Evolutionary conservation across 129 eudicot species (phyloP).

Genomic region (Lactuca sativa): DNA sequence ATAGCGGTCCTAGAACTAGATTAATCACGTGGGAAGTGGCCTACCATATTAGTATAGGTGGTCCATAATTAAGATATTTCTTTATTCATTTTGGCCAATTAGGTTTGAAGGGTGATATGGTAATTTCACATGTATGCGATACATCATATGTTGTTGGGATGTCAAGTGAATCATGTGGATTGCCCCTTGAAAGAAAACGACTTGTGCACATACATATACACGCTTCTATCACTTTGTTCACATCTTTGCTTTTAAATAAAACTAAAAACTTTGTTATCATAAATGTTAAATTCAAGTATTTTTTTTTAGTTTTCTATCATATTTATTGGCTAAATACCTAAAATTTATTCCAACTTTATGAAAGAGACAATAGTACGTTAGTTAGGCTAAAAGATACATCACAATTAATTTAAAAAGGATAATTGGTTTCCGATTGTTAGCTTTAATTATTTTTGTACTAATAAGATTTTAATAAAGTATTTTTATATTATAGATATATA

Average conservation of each 20-base stretch:
- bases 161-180: conserved; percentile 48
- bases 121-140: conserved; percentile 19
- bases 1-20: conserved; percentile 27
- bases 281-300: neutral
- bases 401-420: too few species aligned
- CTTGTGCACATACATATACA: conserved; percentile 22
- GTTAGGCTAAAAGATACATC: neutral
- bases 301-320: too few species aligned
- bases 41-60: conserved; percentile 38
- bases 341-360: too few species aligned
- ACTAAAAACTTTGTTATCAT: neutral
- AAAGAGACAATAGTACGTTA: neutral
- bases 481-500: too few species aligned
- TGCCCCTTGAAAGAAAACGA: conserved; percentile 37
- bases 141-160: conserved; percentile 40
- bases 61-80: conserved; percentile 32
- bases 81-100: conserved; percentile 24
- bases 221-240: neutral
- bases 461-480: too few species aligned
- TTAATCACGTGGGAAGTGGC: conserved; percentile 49
- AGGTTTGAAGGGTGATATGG: conserved; percentile 25
- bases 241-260: neutral
- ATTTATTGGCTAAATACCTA: too few species aligned
- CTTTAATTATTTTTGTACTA: too few species aligned
- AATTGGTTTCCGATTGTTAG: neutral